Percentiles rank a stretch among this genome's conserved stretches.
phyloP scores from a whole-genome alignment of 2,329 filamentous ascomycete species.

The Xylariaceae sp. region DNA sequence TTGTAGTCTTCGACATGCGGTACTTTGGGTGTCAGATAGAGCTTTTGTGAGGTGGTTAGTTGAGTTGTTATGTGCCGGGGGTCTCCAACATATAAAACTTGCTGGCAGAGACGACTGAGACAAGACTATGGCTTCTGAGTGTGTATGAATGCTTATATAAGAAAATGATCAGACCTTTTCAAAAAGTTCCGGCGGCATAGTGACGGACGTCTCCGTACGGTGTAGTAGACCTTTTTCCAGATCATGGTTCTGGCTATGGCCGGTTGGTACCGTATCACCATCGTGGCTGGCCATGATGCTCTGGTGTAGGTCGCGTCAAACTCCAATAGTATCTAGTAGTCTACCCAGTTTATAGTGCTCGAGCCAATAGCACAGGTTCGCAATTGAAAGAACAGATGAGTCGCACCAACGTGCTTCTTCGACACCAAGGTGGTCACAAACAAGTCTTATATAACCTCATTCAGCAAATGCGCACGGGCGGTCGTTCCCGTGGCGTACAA shows the following conservation, averaged over 20 bases:
- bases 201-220: slow-evolving; percentile 33
- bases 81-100: no score
- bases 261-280: neutral
- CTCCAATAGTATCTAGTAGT: no score
- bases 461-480: no score
- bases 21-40: slow-evolving; percentile 39
- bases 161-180: slow-evolving; percentile 28
- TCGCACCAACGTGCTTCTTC: no score
- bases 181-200: slow-evolving; percentile 39
- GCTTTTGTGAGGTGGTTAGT: slow-evolving; percentile 19
- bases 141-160: neutral
- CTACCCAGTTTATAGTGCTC: no score
- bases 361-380: no score
- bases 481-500: no score
- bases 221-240: slow-evolving; percentile 35
- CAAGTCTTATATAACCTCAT: no score
- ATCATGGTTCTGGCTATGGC: slow-evolving; percentile 19
- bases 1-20: slow-evolving; percentile 36
- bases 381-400: no score
- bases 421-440: no score
- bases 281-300: slow-evolving; percentile 21
- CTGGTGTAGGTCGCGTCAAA: neutral
- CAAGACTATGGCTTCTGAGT: neutral
- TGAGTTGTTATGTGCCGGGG: neutral
- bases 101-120: neutral